phyloP scores from a whole-genome alignment of 352 stramenopile genomes.

The Phytophthora kernoviae region DNA sequence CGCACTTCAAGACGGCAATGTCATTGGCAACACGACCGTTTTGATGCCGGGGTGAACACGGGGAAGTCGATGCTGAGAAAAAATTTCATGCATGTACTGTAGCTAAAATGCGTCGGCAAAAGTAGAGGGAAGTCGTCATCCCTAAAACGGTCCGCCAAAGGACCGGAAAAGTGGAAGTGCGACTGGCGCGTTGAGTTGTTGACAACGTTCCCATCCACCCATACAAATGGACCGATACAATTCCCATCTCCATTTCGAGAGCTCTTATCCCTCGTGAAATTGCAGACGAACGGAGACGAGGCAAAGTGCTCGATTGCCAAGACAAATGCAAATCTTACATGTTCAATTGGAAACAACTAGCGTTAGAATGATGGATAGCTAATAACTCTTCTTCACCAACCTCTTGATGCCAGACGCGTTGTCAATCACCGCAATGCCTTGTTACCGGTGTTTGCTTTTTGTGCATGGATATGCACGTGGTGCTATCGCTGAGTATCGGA shows the following conservation, averaged over 20 bases:
- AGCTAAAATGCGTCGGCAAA: too few species aligned
- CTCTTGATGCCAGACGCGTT: too few species aligned
- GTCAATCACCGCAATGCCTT: neutral
- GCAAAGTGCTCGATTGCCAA: neutral
- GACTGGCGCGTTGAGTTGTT: neutral
- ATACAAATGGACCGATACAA: neutral
- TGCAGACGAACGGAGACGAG: neutral
- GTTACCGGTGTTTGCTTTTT: too few species aligned
- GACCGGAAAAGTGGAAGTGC: neutral
- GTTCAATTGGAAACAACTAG: too few species aligned
- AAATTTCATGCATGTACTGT: too few species aligned
- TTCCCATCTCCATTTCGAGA: neutral
- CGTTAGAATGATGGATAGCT: too few species aligned
- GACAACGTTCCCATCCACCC: constrained; percentile 1
- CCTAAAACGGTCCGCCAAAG: neutral
- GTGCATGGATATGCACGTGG: too few species aligned
- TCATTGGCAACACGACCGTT: too few species aligned
- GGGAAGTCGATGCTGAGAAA: too few species aligned
- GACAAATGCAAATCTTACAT: neutral
- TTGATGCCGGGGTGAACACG: too few species aligned
- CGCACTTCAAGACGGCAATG: neutral
- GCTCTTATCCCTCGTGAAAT: neutral
- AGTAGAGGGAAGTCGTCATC: neutral
- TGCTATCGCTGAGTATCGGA: too few species aligned
- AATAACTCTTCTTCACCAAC: too few species aligned